phyloP scores from a whole-genome alignment of 176 grass and related monocot genomes.

The Cenchrus purpureus region DNA sequence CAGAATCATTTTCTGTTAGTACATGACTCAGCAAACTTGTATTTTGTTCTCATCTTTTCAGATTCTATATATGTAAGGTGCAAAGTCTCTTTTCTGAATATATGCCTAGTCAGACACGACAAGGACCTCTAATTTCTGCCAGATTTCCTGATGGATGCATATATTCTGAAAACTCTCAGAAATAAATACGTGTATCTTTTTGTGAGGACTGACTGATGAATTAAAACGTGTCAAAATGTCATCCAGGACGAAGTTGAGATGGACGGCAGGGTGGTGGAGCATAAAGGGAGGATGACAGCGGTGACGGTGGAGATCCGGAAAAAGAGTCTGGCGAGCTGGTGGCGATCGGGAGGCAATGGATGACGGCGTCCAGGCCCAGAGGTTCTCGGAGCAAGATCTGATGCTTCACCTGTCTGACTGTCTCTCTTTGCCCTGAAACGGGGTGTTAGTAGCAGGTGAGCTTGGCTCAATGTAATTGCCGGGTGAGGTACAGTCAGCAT shows the following conservation, averaged over 20 bases:
- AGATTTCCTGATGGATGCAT: background rate
- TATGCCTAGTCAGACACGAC: background rate
- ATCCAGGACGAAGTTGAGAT: slow-evolving; percentile 74
- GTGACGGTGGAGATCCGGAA: slow-evolving; percentile 63
- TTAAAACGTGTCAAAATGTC: slow-evolving; percentile 6
- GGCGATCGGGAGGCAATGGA: slow-evolving; percentile 75
- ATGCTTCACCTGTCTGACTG: background rate
- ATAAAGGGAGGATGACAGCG: slow-evolving; percentile 67
- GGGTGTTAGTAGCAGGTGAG: background rate
- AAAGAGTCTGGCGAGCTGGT: slow-evolving; percentile 58
- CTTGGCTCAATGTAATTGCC: background rate
- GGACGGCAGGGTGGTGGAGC: slow-evolving; percentile 60
- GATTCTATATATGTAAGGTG: background rate
- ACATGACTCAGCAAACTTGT: background rate
- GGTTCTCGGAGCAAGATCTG: slow-evolving; percentile 57
- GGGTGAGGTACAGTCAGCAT: background rate
- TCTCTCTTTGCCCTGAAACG: background rate
- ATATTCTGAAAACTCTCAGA: background rate
- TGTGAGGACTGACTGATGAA: background rate
- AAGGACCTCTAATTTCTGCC: background rate
- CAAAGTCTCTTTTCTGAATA: background rate
- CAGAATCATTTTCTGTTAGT: background rate
- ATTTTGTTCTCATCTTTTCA: background rate
- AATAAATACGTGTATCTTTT: background rate
- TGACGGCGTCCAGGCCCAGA: slow-evolving; percentile 58